Evolutionary conservation across 495 filamentous ascomycete genomes (phyloP).

Genomic region (Penicillium canariense): DNA sequence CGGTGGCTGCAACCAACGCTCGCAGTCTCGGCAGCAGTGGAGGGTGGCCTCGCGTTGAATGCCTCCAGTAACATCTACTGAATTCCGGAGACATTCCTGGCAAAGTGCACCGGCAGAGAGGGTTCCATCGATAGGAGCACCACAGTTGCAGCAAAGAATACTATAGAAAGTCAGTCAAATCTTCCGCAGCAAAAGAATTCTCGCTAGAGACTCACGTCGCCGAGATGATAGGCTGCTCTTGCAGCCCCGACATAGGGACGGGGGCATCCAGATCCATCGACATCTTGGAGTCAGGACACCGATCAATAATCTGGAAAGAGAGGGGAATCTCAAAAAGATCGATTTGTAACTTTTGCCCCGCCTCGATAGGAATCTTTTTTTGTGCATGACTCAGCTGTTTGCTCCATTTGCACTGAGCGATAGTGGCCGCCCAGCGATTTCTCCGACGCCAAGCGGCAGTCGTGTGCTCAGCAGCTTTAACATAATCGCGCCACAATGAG

Average conservation of each 20-base stretch:
- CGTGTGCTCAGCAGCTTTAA: conserved; percentile 5
- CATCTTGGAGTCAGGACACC: conserved; percentile 38
- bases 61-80: conserved; percentile 91
- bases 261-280: conserved; percentile 71
- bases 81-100: conserved; percentile 89
- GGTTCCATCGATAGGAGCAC: conserved; percentile 90
- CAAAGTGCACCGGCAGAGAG: conserved; percentile 82
- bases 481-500: conserved; percentile 29
- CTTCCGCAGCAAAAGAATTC: conserved; percentile 13
- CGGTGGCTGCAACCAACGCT: conserved; percentile 90
- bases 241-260: conserved; percentile 51
- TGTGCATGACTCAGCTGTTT: conserved; percentile 31
- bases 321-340: conserved; percentile 8
- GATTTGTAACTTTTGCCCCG: conserved; percentile 34
- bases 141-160: conserved; percentile 94
- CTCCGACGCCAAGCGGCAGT: conserved; percentile 4
- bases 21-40: conserved; percentile 86
- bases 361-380: conserved; percentile 21
- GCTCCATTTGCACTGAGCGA: conserved; percentile 22
- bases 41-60: conserved; percentile 82
- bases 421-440: conserved; percentile 9
- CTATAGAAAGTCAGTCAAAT: conserved; percentile 40
- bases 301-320: conserved; percentile 6
- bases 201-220: conserved; percentile 55
- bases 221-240: conserved; percentile 43